A percentile compares a stretch with the other conserved stretches of the same genome.
Conservation (phyloP, 768 basidiomycete species). For the Mycena latifolia region DNA sequence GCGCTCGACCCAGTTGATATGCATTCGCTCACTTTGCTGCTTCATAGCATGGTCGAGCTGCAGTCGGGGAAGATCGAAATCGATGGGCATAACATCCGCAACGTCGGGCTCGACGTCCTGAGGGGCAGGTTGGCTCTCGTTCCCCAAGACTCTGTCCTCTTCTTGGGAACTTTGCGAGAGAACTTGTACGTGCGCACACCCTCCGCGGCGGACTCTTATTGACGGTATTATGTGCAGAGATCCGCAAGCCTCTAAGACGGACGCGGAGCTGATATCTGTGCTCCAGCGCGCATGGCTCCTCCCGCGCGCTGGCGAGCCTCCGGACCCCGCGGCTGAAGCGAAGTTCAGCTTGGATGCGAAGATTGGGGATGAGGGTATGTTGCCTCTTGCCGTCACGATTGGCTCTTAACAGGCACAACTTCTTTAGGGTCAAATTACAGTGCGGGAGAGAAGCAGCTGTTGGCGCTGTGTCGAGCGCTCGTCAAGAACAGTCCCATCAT, state of each 20-base stretch:
- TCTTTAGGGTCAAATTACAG: conserved; percentile 68
- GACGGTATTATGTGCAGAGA: conserved; percentile 52
- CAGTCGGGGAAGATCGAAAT: conserved; percentile 68
- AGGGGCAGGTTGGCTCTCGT: conserved; percentile 72
- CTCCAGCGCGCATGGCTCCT: conserved; percentile 73
- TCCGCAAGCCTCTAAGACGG: conserved; percentile 63
- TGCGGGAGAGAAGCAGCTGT: conserved; percentile 76
- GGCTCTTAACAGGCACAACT: background rate
- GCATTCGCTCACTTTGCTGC: conserved; percentile 4
- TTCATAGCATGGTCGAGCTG: conserved; percentile 68
- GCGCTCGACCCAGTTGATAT: conserved; percentile 6
- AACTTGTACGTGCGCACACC: conserved; percentile 49
- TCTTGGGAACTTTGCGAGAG: conserved; percentile 61
- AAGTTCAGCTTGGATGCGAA: conserved; percentile 76
- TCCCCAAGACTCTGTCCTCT: conserved; percentile 74
- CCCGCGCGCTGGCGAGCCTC: conserved; percentile 55
- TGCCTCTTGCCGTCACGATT: background rate
- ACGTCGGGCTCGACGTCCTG: conserved; percentile 67
- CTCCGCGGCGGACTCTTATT: background rate
- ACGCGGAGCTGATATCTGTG: conserved; percentile 72
- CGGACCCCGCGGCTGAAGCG: conserved; percentile 62
- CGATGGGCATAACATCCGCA: conserved; percentile 65
- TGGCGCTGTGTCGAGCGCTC: conserved; percentile 72
- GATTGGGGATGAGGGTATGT: conserved; percentile 73
- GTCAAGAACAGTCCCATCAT: conserved; percentile 73